These are phyloP conservation scores for Naganishia sp. DNA, from an alignment of 1,284 basidiomycete genomes.

Conservation along the genomic window DNA sequence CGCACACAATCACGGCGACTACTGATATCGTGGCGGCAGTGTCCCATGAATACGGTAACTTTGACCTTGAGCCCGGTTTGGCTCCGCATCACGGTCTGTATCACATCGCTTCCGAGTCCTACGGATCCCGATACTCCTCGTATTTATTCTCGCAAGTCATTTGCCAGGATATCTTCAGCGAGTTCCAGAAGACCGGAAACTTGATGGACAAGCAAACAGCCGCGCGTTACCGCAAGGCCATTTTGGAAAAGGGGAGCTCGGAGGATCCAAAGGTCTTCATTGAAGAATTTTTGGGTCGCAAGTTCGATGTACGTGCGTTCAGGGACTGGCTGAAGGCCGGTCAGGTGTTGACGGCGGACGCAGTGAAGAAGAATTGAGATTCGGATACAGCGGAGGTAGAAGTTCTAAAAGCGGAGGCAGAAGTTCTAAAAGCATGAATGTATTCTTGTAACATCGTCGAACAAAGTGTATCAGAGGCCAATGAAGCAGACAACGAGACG, in stretches of 20 bases:
- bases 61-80: neutral
- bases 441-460: too few relatives aligned
- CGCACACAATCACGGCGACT: neutral
- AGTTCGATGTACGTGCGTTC: slow-evolving; percentile 8
- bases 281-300: slow-evolving; percentile 18
- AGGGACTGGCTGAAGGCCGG: slow-evolving; percentile 19
- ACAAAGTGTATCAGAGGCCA: too few relatives aligned
- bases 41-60: neutral
- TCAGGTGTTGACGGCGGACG: neutral
- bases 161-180: slow-evolving; percentile 17
- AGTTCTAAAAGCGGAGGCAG: too few relatives aligned
- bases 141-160: slow-evolving; percentile 21
- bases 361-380: too few relatives aligned
- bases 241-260: slow-evolving; percentile 19
- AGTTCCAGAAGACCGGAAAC: slow-evolving; percentile 7
- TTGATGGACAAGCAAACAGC: slow-evolving; percentile 14
- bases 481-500: too few relatives aligned
- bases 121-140: neutral
- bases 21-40: neutral
- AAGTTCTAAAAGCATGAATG: too few relatives aligned
- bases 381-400: too few relatives aligned
- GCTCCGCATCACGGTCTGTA: slow-evolving; percentile 1
- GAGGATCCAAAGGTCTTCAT: slow-evolving; percentile 11
- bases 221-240: neutral
- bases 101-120: neutral